Evolutionary conservation across 2,329 filamentous ascomycete species (phyloP), one percentile per base, ranked within the genome.

Genomic region (Colletotrichum viniferum): DNA sequence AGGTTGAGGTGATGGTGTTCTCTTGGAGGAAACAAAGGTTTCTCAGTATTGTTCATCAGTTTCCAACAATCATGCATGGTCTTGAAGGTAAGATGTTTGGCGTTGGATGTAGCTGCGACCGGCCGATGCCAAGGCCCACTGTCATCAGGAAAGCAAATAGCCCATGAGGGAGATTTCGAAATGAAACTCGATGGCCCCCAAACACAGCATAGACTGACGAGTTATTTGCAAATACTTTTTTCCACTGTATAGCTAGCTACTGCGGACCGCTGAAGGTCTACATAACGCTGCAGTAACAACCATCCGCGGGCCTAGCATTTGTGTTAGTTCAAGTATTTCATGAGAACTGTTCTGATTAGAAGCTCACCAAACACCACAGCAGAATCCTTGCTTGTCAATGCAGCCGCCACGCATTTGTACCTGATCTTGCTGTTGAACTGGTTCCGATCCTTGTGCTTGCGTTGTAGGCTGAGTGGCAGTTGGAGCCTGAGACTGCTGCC

Each of bases 31-130:
- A 52, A 21, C 2, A 13, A 13, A 21, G 43, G 5, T 10, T 4
- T 7, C 12, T 0, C 43, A 7, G 12, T 52, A 7, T 52, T 0
- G 0, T 52, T 24, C 6, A 52, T 52, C n/a, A 21, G 2, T 3
- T 13, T 7, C 0, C 2, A 52, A 4, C 0, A n/a, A 13, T 13
- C 12, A 52, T 4, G n/a, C 10, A 52, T 21, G 43, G n/a, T 2
- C 0, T 21, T 48, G 43, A 2, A 48, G n/a, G n/a, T n/a, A 48
- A 21, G 6, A n/a, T 48, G n/a, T 21, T 43, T 3, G 43, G 43
- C 43, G 4, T 21, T 18, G 10, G n/a, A 2, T 52, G 6, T 12
- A 7, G 43, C 43, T 21, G n/a, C 6, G 43, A 21, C 4, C 1
- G 43, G 10, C 10, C 2, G n/a, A 13, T 52, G 9, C 3, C n/a